Percentiles rank a stretch among this genome's conserved stretches.
These are phyloP conservation scores for Theobroma grandiflorum DNA, from an alignment of 441 rosid genomes.

Conservation along the genomic window DNA sequence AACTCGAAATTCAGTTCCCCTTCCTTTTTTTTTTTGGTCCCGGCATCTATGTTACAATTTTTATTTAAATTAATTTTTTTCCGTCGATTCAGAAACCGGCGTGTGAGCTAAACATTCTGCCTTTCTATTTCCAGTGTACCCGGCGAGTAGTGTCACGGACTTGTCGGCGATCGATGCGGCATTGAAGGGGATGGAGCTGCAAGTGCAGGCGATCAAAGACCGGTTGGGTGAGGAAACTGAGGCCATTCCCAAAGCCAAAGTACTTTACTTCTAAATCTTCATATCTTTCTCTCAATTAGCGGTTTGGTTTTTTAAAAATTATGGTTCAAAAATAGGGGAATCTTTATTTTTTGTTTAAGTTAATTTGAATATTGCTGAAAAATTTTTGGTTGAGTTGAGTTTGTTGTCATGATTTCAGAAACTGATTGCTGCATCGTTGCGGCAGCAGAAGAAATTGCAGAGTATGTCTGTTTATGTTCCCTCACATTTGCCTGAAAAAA, in stretches of 20 bases:
- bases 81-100: neutral
- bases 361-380: neutral
- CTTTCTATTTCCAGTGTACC: slow-evolving; percentile 59
- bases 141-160: slow-evolving; percentile 72
- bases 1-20: slow-evolving; percentile 7
- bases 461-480: slow-evolving; percentile 65
- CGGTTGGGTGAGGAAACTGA: slow-evolving; percentile 75
- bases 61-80: neutral
- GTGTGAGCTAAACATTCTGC: neutral
- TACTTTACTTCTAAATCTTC: slow-evolving; percentile 21
- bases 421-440: slow-evolving; percentile 69
- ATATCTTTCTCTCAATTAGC: neutral
- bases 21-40: neutral
- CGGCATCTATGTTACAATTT: neutral
- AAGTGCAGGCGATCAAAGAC: slow-evolving; percentile 76
- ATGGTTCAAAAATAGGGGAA: neutral
- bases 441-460: slow-evolving; percentile 81
- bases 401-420: slow-evolving; percentile 55
- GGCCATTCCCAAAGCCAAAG: slow-evolving; percentile 92
- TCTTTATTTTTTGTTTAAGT: neutral
- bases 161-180: slow-evolving; percentile 72
- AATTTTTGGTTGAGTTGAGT: slow-evolving; percentile 6
- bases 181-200: slow-evolving; percentile 84
- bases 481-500: slow-evolving; percentile 52
- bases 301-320: neutral